Base-by-base conservation (phyloP, 495 filamentous ascomycete species). In the Tetracladium marchalianum region DNA sequence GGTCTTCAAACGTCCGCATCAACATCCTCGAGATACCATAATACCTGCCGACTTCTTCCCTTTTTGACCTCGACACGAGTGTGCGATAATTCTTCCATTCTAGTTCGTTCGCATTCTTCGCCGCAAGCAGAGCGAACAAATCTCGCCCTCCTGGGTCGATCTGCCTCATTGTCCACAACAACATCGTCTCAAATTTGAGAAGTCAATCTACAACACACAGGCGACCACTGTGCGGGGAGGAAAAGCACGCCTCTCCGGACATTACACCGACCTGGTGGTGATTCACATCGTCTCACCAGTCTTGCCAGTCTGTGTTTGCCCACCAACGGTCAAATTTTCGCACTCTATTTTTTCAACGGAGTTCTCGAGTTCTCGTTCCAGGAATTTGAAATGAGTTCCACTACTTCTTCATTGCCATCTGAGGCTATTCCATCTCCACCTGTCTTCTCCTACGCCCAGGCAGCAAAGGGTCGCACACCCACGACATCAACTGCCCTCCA, bases 401-500 rank as follows among this genome's bases (percentile, higher is more conserved):
- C 47, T 16, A 35, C 41, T n/a, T 49, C 53, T 13, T 56, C 43
- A 43, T 22, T 44, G 11, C 31, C 24, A 11, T 48, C 41, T 16
- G 52, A 59, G 1, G 40, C 39, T 35, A 18, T 42, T 40, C 43
- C 52, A 27, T 24, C 46, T 11, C 47, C 55, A 9, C 45, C 52
- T 31, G 61, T 72, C 44, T 93, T 95, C 65, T 95, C 92, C 35
- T 98, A 98, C 66, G 90, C 90, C 47, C 88, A 95, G 71, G 90
- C 90, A 59, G 92, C 90, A 22, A 89, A 87, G 65, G 85, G 87
- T 54, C 71, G 77, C 47, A 65, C 77, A 45, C 47, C 65, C 22
- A 51, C 57, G 36, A 48, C 51, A 37, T 19, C 46, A 16, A 49
- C 49, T 12, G 39, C 46, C n/a, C 31, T 43, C 27, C 51, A 53